These are phyloP conservation scores for Ananas comosus DNA, from an alignment of 176 grass and related monocot species.

Conservation along the genomic window DNA sequence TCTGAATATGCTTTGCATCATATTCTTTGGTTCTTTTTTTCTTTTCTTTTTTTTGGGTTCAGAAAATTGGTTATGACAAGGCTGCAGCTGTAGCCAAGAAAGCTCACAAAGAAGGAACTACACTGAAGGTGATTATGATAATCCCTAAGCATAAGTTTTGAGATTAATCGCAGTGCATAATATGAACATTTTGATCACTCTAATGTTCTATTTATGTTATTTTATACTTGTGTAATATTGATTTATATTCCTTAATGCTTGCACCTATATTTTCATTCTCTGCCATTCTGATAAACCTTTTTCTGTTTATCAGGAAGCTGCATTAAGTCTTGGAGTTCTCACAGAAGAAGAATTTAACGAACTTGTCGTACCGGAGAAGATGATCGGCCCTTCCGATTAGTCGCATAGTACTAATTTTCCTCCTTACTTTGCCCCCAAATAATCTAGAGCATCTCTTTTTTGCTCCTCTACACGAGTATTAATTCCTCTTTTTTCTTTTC, in stretches of 20 bases:
- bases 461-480: too few relatives aligned
- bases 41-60: slow-evolving; percentile 18
- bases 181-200: too few relatives aligned
- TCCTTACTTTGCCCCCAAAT: too few relatives aligned
- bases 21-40: slow-evolving; percentile 5
- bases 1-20: slow-evolving; percentile 1
- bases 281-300: background rate
- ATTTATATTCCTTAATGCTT: too few relatives aligned
- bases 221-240: too few relatives aligned
- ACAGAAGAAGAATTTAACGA: slow-evolving; percentile 18
- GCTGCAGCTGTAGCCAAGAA: slow-evolving; percentile 98
- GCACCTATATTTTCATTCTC: too few relatives aligned
- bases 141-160: background rate
- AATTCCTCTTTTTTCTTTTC: too few relatives aligned
- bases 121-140: slow-evolving; percentile 65
- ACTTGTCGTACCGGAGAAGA: slow-evolving; percentile 19
- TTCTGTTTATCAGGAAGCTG: slow-evolving; percentile 16
- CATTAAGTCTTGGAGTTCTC: slow-evolving; percentile 18
- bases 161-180: too few relatives aligned
- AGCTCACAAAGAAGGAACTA: slow-evolving; percentile 99
- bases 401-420: too few relatives aligned
- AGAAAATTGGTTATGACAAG: slow-evolving; percentile 99
- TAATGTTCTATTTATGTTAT: too few relatives aligned
- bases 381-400: slow-evolving; percentile 7
- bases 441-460: too few relatives aligned